A percentile compares a stretch with the other conserved stretches of the same genome.
phyloP scores from a whole-genome alignment of 2,329 filamentous ascomycete species.

The Aspergillus proliferans region DNA sequence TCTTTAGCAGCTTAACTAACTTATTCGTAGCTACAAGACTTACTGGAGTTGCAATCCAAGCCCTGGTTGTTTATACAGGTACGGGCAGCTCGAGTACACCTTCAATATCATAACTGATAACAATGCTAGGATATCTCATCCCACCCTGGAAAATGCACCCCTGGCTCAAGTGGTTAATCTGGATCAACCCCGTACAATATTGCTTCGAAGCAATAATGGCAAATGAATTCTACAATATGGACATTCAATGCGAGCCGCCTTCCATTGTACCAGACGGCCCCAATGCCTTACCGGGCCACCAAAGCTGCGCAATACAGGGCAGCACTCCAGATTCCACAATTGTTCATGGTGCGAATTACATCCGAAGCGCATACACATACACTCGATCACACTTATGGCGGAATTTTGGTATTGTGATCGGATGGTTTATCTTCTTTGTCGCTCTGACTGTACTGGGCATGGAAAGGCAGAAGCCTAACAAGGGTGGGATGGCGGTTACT shows the following conservation, averaged over 20 bases:
- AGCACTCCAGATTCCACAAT: slow-evolving; percentile 46
- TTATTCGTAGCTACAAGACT: slow-evolving; percentile 40
- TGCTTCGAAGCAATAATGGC: slow-evolving; percentile 62
- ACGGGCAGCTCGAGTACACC: neutral
- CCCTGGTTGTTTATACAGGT: slow-evolving; percentile 54
- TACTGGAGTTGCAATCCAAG: slow-evolving; percentile 44
- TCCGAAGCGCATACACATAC: slow-evolving; percentile 51
- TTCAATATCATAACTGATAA: no score
- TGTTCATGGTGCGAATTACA: slow-evolving; percentile 53
- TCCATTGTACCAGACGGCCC: slow-evolving; percentile 52
- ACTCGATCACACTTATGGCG: slow-evolving; percentile 56
- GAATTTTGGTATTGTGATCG: slow-evolving; percentile 75
- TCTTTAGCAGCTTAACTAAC: slow-evolving; percentile 1
- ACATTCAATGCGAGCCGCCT: slow-evolving; percentile 50
- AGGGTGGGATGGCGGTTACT: slow-evolving; percentile 73
- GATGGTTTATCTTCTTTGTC: slow-evolving; percentile 70
- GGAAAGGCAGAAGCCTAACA: slow-evolving; percentile 70
- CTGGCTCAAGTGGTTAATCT: slow-evolving; percentile 59
- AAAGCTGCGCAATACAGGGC: slow-evolving; percentile 56
- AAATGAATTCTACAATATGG: slow-evolving; percentile 61
- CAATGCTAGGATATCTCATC: slow-evolving; percentile 52
- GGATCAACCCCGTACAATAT: slow-evolving; percentile 63
- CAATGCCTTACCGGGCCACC: slow-evolving; percentile 43
- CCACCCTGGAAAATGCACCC: slow-evolving; percentile 56
- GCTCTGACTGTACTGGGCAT: slow-evolving; percentile 69